phyloP scores from a whole-genome alignment of 805 yeast genomes.

The Yarrowia sp. region DNA sequence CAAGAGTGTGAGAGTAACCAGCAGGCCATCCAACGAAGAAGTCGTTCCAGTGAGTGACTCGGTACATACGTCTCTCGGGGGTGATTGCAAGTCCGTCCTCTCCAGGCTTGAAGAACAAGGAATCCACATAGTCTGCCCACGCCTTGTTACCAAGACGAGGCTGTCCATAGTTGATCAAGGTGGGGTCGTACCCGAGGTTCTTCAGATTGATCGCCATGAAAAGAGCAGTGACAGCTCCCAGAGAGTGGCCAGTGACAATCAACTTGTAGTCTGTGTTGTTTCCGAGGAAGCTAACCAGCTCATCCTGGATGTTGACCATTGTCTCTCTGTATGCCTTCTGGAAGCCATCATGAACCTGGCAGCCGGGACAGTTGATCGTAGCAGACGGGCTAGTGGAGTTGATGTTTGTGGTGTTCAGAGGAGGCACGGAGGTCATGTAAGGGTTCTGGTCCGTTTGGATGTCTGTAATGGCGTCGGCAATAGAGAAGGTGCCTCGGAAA shows the following conservation, averaged over 20 bases:
- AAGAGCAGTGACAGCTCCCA: slow-evolving; percentile 68
- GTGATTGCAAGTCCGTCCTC: neutral
- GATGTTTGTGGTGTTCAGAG: neutral
- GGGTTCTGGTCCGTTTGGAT: neutral
- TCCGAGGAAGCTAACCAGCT: neutral
- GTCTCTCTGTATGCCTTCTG: slow-evolving; percentile 10
- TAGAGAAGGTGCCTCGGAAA: slow-evolving; percentile 2
- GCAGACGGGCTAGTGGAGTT: neutral
- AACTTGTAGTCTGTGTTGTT: slow-evolving; percentile 48
- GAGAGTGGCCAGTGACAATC: slow-evolving; percentile 66
- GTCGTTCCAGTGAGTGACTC: slow-evolving; percentile 15
- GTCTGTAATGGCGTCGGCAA: neutral
- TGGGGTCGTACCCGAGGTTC: slow-evolving; percentile 52
- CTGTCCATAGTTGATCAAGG: slow-evolving; percentile 57
- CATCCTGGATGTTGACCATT: neutral
- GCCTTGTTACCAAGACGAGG: slow-evolving; percentile 58
- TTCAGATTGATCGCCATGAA: slow-evolving; percentile 59
- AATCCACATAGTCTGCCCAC: neutral
- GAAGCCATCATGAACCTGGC: slow-evolving; percentile 5
- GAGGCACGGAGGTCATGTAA: neutral
- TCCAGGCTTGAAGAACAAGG: slow-evolving; percentile 2
- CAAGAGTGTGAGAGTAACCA: slow-evolving; percentile 1
- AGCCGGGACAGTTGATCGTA: neutral
- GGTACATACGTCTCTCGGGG: neutral
- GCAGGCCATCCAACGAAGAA: neutral